Evolutionary conservation across 1,284 basidiomycete species (phyloP).

Genomic region (Puccinia sorghi): DNA sequence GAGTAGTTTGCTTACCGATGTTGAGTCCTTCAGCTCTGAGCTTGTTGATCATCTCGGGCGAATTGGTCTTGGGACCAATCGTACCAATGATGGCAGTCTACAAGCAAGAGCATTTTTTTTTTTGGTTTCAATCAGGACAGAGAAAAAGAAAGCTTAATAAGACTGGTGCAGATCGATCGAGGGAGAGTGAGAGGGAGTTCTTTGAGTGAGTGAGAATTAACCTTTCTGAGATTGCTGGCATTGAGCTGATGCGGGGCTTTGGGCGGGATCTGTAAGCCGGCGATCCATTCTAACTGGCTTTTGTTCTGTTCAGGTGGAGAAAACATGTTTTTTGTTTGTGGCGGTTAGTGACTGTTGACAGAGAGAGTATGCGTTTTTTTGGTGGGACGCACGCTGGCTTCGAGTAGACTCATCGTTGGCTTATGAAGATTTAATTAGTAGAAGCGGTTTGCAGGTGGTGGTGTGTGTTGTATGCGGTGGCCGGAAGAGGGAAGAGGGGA

Average conservation of each 20-base stretch:
- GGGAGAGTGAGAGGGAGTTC: neutral
- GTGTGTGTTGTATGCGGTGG: neutral
- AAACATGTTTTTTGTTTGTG: neutral
- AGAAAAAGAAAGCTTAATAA: constrained; percentile 23
- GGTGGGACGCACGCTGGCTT: constrained; percentile 11
- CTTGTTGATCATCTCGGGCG: constrained; percentile 76
- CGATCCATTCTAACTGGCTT: constrained; percentile 49
- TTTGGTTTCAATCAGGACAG: neutral
- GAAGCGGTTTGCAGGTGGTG: neutral
- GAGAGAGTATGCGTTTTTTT: neutral
- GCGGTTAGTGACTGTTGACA: neutral
- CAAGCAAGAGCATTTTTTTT: neutral
- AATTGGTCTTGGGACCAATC: constrained; percentile 92
- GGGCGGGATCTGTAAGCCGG: constrained; percentile 47
- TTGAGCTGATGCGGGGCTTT: constrained; percentile 15
- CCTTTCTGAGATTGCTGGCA: constrained; percentile 46
- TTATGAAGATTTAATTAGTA: no score
- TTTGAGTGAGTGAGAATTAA: neutral
- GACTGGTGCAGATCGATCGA: neutral
- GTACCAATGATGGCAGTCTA: constrained; percentile 96
- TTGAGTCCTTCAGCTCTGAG: constrained; percentile 88
- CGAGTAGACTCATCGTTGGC: constrained; percentile 2
- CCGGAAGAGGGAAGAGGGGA: no score
- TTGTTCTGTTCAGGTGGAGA: constrained; percentile 19
- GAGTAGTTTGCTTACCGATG: constrained; percentile 69